Conservation (phyloP, 2,329 filamentous ascomycete genomes). For the Talaromyces sp. region DNA sequence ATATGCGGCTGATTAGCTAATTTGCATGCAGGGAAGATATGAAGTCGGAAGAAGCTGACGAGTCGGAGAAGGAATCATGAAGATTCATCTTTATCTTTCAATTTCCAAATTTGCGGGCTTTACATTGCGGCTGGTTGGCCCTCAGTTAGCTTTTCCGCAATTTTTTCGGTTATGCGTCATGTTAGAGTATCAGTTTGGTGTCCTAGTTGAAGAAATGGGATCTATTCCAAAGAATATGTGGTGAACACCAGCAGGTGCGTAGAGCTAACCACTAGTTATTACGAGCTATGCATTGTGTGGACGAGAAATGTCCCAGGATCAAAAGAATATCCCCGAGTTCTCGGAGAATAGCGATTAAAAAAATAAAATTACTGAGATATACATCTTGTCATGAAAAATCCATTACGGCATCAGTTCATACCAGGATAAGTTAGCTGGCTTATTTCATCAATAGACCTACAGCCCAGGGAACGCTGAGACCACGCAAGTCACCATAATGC, state of each 20-base stretch:
- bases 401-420: neutral
- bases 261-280: neutral
- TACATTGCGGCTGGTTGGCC: too few relatives aligned
- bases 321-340: neutral
- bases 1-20: neutral
- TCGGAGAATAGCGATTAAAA: neutral
- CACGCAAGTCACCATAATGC: constrained; percentile 61
- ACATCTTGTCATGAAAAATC: neutral
- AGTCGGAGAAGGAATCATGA: neutral
- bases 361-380: neutral
- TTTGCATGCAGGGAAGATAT: neutral
- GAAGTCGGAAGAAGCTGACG: too few relatives aligned
- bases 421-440: constrained; percentile 3
- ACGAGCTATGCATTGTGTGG: neutral
- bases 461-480: constrained; percentile 60
- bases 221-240: neutral
- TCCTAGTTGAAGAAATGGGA: neutral
- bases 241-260: neutral
- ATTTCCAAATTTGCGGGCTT: neutral
- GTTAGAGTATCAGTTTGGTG: neutral
- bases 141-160: too few relatives aligned
- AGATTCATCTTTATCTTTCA: neutral
- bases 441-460: constrained; percentile 56
- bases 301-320: too few relatives aligned
- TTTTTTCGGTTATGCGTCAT: neutral